phyloP scores from a whole-genome alignment of 2,329 filamentous ascomycete species.

The Rhinocladiella similis region DNA sequence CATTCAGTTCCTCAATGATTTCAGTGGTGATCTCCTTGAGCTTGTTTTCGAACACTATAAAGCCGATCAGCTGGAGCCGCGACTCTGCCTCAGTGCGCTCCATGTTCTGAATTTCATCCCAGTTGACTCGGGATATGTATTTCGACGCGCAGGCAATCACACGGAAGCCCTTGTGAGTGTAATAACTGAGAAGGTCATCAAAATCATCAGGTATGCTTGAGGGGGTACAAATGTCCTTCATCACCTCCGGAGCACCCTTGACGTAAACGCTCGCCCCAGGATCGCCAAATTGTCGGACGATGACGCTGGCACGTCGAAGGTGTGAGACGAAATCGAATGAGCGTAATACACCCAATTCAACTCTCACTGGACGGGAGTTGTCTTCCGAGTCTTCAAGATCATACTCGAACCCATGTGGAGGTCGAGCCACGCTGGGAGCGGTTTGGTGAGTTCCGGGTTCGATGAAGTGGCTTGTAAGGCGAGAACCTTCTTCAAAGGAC shows the following conservation, averaged over 20 bases:
- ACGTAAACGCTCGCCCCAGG: conserved; percentile 86
- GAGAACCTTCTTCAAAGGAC: conserved; percentile 85
- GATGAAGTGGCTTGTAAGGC: conserved; percentile 62
- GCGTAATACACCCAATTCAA: conserved; percentile 88
- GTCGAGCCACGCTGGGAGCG: conserved; percentile 79
- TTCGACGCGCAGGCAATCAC: conserved; percentile 95
- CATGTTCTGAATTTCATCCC: conserved; percentile 95
- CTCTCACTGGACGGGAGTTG: conserved; percentile 39
- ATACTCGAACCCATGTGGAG: conserved; percentile 64
- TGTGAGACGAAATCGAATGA: conserved; percentile 95
- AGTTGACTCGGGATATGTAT: conserved; percentile 82
- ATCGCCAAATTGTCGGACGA: conserved; percentile 84
- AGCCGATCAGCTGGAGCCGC: conserved; percentile 82
- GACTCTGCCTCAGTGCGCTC: conserved; percentile 81
- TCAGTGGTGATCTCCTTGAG: conserved; percentile 81
- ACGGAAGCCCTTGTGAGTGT: conserved; percentile 93
- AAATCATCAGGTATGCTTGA: conserved; percentile 86
- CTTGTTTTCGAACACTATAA: conserved; percentile 99
- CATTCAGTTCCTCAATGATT: conserved; percentile 77
- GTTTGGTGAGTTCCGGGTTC: conserved; percentile 75
- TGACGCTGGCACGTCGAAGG: conserved; percentile 84
- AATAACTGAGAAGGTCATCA: conserved; percentile 82
- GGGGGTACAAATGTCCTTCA: conserved; percentile 85
- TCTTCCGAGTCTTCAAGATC: conserved; percentile 50
- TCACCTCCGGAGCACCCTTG: conserved; percentile 94